Conservation (phyloP, 1,284 basidiomycete species). For the Ganoderma multipileum region DNA sequence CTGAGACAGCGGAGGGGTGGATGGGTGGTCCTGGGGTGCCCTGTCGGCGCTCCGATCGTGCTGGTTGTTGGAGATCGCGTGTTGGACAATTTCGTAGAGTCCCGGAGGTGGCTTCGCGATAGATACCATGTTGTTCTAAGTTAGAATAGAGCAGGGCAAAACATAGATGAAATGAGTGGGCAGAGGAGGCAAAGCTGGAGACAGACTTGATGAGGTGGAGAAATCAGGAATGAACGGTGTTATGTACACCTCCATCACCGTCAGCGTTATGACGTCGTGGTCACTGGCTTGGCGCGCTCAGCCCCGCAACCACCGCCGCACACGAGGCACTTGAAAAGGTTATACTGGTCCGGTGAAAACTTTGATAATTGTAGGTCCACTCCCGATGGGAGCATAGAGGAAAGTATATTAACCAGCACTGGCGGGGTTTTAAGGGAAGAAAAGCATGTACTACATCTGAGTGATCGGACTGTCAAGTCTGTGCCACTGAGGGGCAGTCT, state of each 20-base stretch:
- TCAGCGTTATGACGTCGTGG: not conserved
- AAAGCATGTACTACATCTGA: too few relatives aligned
- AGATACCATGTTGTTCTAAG: conserved; percentile 33
- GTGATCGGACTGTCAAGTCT: too few relatives aligned
- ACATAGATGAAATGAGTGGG: not conserved
- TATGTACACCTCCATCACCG: not conserved
- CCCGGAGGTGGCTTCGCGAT: conserved; percentile 34
- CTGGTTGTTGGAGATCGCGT: conserved; percentile 27
- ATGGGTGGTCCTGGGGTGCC: conserved; percentile 27
- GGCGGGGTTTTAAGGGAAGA: too few relatives aligned
- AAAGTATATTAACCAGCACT: too few relatives aligned
- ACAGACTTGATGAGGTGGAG: not conserved
- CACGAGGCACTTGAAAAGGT: too few relatives aligned
- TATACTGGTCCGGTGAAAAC: too few relatives aligned
- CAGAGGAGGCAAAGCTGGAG: not conserved
- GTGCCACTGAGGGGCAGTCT: not conserved
- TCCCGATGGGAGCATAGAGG: too few relatives aligned
- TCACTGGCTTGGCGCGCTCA: not conserved
- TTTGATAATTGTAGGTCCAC: too few relatives aligned
- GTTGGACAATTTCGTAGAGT: conserved; percentile 34
- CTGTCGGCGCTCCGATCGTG: conserved; percentile 13
- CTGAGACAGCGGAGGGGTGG: conserved; percentile 29
- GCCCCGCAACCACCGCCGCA: too few relatives aligned
- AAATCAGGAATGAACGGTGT: not conserved
- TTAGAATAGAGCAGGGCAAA: not conserved